A percentile compares a stretch with the other conserved stretches of the same genome.
These are phyloP conservation scores for Penicillium sp. DNA, from an alignment of 2,329 filamentous ascomycete species.

Conservation along the genomic window DNA sequence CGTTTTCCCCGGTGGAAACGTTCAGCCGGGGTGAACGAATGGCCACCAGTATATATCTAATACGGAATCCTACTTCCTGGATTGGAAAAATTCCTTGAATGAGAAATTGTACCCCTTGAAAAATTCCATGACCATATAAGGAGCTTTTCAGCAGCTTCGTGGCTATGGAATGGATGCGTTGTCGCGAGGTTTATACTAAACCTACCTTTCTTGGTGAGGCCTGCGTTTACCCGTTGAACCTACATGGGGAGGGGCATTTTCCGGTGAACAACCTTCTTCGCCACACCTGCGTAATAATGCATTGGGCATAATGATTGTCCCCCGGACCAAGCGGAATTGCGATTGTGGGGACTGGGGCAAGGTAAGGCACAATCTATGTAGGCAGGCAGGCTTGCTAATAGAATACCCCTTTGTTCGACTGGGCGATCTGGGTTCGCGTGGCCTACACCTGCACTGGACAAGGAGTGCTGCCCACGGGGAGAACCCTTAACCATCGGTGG, in stretches of 20 bases:
- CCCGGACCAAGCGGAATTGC: constrained; percentile 15
- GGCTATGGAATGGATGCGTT: neutral
- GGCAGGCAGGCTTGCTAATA: constrained; percentile 6
- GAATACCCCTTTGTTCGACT: constrained; percentile 13
- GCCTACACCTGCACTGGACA: constrained; percentile 2
- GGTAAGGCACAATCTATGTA: constrained; percentile 9
- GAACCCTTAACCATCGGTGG: constrained; percentile 23
- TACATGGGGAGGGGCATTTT: constrained; percentile 7
- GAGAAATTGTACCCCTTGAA: neutral
- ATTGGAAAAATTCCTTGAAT: neutral
- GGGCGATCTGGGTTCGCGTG: neutral
- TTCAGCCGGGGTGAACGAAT: constrained; percentile 31
- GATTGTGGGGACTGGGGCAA: constrained; percentile 15
- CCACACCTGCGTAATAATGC: constrained; percentile 15
- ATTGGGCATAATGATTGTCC: constrained; percentile 10
- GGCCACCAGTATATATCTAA: constrained; percentile 21
- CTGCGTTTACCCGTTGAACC: constrained; percentile 16
- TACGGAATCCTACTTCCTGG: constrained; percentile 16
- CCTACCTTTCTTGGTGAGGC: neutral
- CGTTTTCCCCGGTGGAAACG: constrained; percentile 37
- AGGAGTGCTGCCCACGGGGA: constrained; percentile 10
- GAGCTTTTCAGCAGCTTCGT: neutral
- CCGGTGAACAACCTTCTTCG: constrained; percentile 13
- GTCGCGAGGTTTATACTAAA: neutral
- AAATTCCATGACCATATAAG: neutral